These are phyloP conservation scores for Colletotrichum spaethianum DNA, from an alignment of 2,329 filamentous ascomycete species.

Conservation along the genomic window DNA sequence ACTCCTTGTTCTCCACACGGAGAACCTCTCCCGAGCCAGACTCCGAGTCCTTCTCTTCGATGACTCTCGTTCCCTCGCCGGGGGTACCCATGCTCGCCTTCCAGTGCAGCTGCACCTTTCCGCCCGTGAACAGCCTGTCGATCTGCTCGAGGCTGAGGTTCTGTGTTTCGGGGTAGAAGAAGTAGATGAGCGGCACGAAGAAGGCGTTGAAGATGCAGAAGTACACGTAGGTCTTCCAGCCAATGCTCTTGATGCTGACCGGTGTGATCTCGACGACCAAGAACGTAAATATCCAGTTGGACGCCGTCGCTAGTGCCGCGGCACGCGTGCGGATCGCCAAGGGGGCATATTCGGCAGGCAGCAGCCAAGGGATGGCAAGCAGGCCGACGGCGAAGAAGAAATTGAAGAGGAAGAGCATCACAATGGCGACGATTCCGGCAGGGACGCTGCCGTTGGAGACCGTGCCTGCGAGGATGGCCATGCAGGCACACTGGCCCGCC, in stretches of 20 bases:
- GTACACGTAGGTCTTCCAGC: constrained; percentile 56
- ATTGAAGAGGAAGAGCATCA: constrained; percentile 61
- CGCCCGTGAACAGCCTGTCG: constrained; percentile 55
- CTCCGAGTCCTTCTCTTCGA: constrained; percentile 34
- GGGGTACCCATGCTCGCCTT: constrained; percentile 50
- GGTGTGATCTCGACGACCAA: constrained; percentile 57
- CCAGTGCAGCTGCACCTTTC: constrained; percentile 51
- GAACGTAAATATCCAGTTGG: constrained; percentile 55
- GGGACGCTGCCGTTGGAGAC: constrained; percentile 54
- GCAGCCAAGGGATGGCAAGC: constrained; percentile 56
- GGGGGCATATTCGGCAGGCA: constrained; percentile 61
- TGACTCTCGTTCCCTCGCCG: constrained; percentile 43
- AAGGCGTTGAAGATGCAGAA: constrained; percentile 55
- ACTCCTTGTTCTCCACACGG: constrained; percentile 38
- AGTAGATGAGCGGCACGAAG: constrained; percentile 61
- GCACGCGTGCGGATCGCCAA: constrained; percentile 56
- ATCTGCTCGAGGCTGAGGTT: constrained; percentile 65
- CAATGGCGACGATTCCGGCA: constrained; percentile 57
- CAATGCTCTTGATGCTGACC: constrained; percentile 53
- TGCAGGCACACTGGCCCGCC: constrained; percentile 55
- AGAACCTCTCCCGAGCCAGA: constrained; percentile 29
- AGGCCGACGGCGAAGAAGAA: constrained; percentile 59
- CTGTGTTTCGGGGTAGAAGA: constrained; percentile 65
- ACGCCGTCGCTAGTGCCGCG: constrained; percentile 54
- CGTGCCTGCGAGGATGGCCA: constrained; percentile 62